Percentiles rank a stretch among this genome's conserved stretches.
phyloP scores from a whole-genome alignment of 1,284 basidiomycete genomes.

The Microbotryum intermedium region DNA sequence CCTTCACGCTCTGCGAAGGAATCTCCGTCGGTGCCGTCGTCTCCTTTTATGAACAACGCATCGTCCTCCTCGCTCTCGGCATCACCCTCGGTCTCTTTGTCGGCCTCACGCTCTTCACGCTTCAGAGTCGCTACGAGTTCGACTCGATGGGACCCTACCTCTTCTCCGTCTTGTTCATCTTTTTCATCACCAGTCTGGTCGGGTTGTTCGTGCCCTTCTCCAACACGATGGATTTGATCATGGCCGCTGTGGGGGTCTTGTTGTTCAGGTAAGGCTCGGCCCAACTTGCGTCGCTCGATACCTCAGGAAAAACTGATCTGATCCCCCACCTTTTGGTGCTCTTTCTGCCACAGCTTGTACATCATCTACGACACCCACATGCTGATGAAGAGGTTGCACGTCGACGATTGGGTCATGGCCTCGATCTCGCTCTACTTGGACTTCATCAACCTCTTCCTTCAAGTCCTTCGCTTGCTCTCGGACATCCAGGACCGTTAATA shows the following conservation, averaged over 20 bases:
- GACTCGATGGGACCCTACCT: constrained; percentile 73
- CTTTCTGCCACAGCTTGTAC: constrained; percentile 26
- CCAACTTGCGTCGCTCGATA: background rate
- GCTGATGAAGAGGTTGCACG: constrained; percentile 59
- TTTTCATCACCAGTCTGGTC: constrained; percentile 61
- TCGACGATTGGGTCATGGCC: constrained; percentile 67
- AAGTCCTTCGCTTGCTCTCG: constrained; percentile 58
- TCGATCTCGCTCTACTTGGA: constrained; percentile 80
- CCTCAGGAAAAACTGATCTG: background rate
- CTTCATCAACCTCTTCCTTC: constrained; percentile 65
- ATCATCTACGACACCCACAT: constrained; percentile 67
- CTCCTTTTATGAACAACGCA: constrained; percentile 62
- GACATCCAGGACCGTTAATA: constrained; percentile 26
- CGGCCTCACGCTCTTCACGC: constrained; percentile 76
- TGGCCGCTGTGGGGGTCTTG: constrained; percentile 65
- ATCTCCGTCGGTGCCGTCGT: constrained; percentile 68
- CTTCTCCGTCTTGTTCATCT: constrained; percentile 62
- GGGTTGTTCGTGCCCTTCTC: constrained; percentile 71
- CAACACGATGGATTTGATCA: constrained; percentile 63
- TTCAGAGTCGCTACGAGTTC: constrained; percentile 63
- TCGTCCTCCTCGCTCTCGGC: constrained; percentile 77
- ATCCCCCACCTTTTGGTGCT: no score
- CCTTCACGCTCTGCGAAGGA: constrained; percentile 70
- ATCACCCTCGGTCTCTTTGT: constrained; percentile 81
- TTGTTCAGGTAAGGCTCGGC: constrained; percentile 47